Conservation (phyloP, 2,329 filamentous ascomycete species). For the Microcyclospora tardicrescens region DNA sequence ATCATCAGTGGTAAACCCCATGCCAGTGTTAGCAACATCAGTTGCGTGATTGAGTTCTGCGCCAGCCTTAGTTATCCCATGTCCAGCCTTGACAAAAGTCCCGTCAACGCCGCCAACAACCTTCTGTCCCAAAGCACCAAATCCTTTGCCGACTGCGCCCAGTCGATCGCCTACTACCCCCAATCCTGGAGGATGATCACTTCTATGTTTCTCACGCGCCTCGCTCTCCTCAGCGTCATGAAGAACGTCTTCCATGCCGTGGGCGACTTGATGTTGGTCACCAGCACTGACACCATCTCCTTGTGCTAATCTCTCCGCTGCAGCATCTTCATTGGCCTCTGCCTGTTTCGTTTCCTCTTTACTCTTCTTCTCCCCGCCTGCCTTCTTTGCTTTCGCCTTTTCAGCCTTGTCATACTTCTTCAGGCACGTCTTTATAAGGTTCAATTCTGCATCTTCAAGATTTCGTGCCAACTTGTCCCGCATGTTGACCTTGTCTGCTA, state of each 20-base stretch:
- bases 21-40: conserved; percentile 8
- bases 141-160: conserved; percentile 13
- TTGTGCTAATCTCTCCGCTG: conserved; percentile 19
- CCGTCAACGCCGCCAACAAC: conserved; percentile 27
- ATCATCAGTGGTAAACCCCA: conserved; percentile 13
- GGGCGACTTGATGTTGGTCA: conserved; percentile 16
- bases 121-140: conserved; percentile 26
- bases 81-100: conserved; percentile 11
- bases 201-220: conserved; percentile 7
- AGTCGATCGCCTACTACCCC: conserved; percentile 13
- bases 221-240: conserved; percentile 12
- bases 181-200: conserved; percentile 8
- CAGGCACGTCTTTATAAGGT: conserved; percentile 67
- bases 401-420: conserved; percentile 55
- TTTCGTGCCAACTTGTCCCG: conserved; percentile 57
- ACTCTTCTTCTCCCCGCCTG: conserved; percentile 40
- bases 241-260: conserved; percentile 19
- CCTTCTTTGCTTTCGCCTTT: conserved; percentile 40
- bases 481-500: conserved; percentile 71
- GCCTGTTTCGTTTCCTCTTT: conserved; percentile 32
- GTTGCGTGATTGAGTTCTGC: conserved; percentile 9
- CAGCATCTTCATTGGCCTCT: conserved; percentile 14
- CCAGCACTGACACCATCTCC: conserved; percentile 20
- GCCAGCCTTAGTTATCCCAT: conserved; percentile 2
- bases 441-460: conserved; percentile 73